Evolutionary conservation across 2,329 filamentous ascomycete species (phyloP), one percentile per base, ranked within the genome.

Genomic region (Claviceps monticola): DNA sequence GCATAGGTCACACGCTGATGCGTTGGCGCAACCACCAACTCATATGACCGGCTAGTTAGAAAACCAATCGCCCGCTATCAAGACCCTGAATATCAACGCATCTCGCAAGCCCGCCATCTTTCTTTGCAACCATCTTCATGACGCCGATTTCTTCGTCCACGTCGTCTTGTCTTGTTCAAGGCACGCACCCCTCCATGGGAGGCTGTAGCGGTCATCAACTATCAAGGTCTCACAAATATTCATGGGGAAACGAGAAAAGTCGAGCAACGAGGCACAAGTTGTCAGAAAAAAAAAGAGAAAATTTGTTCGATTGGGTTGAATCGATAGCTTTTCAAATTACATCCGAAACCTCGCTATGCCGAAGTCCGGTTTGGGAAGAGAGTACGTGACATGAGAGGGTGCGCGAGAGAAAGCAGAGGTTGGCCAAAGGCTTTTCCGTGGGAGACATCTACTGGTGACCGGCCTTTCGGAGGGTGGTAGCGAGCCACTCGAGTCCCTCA

Each of bases 401-500:
- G 64, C 59, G 62, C 63, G 60, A 58, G 63, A 63, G 59, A 64
- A 62, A 57, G 59, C 57, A 64, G 56, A 51, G 55, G 61, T 62
- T 61, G 60, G 60, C 58, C 57, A 64, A 57, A 59, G 57, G 59
- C 62, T 63, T 62, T 11, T 63, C 67, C 61, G 56, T 55, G 54
- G 56, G 58, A 58, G 62, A 63, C 74, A 73, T 75, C 73, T 82
- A 82, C 71, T 79, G 74, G 65, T 79, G 75, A 64, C 77, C 78
- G 65, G 78, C 74, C 80, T 90, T 90, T 72, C 84, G 82, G 71
- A 93, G 82, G 66, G 85, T 86, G 70, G 80, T 84, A 70, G 85
- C 84, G 67, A 90, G 83, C 86, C 87, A 91, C 76, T 91, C 90
- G 66, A 97, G 88, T 83, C 91, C 91, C 77, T 97, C 91, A 74